These are phyloP conservation scores for Metahyphopichia silvanorum DNA, from an alignment of 805 yeast genomes.

Conservation along the genomic window DNA sequence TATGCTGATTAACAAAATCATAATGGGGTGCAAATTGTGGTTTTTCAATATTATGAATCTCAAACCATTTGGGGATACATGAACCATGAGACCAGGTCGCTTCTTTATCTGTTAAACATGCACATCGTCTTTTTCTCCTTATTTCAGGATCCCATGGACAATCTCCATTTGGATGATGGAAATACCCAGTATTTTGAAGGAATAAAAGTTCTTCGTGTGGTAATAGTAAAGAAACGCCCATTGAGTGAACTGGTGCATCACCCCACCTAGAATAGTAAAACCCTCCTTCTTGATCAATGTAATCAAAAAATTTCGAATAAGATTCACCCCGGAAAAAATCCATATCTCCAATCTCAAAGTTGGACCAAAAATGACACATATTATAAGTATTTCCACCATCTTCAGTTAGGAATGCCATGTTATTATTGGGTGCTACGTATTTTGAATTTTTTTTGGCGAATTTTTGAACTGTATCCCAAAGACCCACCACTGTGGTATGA, in stretches of 20 bases:
- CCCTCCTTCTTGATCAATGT: slow-evolving; percentile 63
- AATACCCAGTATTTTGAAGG: slow-evolving; percentile 76
- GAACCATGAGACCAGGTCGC: slow-evolving; percentile 68
- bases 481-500: slow-evolving; percentile 16
- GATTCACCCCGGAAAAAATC: slow-evolving; percentile 61
- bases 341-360: slow-evolving; percentile 67
- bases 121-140: slow-evolving; percentile 54
- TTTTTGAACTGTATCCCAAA: slow-evolving; percentile 17
- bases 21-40: slow-evolving; percentile 8
- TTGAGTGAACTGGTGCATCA: slow-evolving; percentile 81
- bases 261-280: slow-evolving; percentile 86
- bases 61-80: slow-evolving; percentile 53
- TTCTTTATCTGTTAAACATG: slow-evolving; percentile 63
- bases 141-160: slow-evolving; percentile 62
- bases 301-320: slow-evolving; percentile 56
- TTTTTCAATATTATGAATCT: slow-evolving; percentile 9
- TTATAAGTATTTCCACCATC: slow-evolving; percentile 42
- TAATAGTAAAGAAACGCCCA: slow-evolving; percentile 69
- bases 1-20: slow-evolving; percentile 10
- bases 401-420: slow-evolving; percentile 13
- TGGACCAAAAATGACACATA: slow-evolving; percentile 75
- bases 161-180: slow-evolving; percentile 68
- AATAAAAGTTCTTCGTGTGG: slow-evolving; percentile 61
- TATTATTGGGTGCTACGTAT: slow-evolving; percentile 10
- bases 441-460: slow-evolving; percentile 6